Evolutionary conservation across 352 stramenopile genomes (phyloP).

Genomic region (Labyrinthula sp.): DNA sequence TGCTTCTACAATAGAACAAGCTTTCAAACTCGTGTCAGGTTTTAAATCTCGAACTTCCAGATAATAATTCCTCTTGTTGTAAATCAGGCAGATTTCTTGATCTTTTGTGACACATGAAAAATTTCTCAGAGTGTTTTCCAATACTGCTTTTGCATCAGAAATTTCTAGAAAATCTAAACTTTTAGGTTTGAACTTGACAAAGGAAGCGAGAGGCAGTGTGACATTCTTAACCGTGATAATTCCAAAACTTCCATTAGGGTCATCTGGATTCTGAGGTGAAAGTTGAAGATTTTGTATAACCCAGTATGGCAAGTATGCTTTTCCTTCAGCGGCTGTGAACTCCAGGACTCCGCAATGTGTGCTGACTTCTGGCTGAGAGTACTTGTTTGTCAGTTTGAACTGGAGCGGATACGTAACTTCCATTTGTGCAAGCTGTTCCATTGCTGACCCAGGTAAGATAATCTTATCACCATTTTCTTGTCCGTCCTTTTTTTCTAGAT

Average conservation of each 20-base stretch:
- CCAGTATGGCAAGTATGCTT: slow-evolving; percentile 96
- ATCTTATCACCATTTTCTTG: slow-evolving; percentile 60
- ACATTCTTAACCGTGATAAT: slow-evolving; percentile 87
- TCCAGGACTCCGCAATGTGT: slow-evolving; percentile 93
- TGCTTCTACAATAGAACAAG: slow-evolving; percentile 96
- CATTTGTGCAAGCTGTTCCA: slow-evolving; percentile 66
- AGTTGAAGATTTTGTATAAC: slow-evolving; percentile 98
- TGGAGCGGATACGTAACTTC: slow-evolving; percentile 97
- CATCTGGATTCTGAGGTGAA: no score
- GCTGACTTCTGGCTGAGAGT: slow-evolving; percentile 39
- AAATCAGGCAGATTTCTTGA: slow-evolving; percentile 91
- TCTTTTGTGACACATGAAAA: slow-evolving; percentile 91
- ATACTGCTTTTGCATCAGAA: slow-evolving; percentile 84
- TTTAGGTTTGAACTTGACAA: slow-evolving; percentile 94
- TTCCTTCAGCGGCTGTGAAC: slow-evolving; percentile 91
- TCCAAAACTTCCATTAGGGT: slow-evolving; percentile 58
- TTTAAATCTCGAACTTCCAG: slow-evolving; percentile 89
- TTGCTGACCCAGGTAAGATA: slow-evolving; percentile 80
- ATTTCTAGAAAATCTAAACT: slow-evolving; percentile 95
- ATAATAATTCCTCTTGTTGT: slow-evolving; percentile 96
- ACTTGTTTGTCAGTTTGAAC: slow-evolving; percentile 76
- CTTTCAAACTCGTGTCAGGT: slow-evolving; percentile 54
- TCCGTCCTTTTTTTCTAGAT: slow-evolving; percentile 22
- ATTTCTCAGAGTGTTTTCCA: slow-evolving; percentile 57
- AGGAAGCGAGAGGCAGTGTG: slow-evolving; percentile 80